Evolutionary conservation across 352 stramenopile species (phyloP), one percentile per base, ranked within the genome.

Genomic region (Phytophthora aleatoria): DNA sequence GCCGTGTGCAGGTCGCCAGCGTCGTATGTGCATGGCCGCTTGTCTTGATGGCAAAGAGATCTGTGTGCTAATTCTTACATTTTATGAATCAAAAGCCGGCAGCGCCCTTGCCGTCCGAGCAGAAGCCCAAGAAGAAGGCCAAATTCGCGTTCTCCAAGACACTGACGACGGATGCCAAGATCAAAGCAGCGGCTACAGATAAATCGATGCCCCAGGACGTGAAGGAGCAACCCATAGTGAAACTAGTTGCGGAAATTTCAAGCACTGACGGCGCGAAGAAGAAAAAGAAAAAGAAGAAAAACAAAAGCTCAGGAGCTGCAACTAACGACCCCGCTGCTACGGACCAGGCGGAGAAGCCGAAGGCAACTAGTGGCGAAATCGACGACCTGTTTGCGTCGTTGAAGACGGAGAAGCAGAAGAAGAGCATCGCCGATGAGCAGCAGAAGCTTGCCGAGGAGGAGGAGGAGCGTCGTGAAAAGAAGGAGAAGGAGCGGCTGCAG

Each of bases 311-410:
- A 50, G 28, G 13, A 41, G 33, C 42, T 33, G 36, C 43, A 27
- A 16, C 57, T n/a, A 36, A 30, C 45, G 12, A 12, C 13, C 24
- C 43, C 3, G 38, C 47, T 11, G 41, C 20, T n/a, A 60, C 10
- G 20, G 51, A 53, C 27, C 64, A 77, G 43, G 47, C 33, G 10
- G 30, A n/a, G 26, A 65, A 55, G 6, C 38, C 39, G 16, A 72
- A 76, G 41, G 50, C 60, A 27, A 69, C 70, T 12, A 59, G 39
- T 26, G 79, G 57, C 5, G 82, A 92, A 13, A 92, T 95, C 30
- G 87, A 95, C 71, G 84, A 93, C 39, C 64, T 95, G 44, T 95
- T 95, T 51, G 65, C 77, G 43, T 81, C 74, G 1, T 56, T 95
- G 8, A 93, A 94, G 68, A 78, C 73, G 7, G 83, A 87, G 52